Percentiles rank a stretch among this genome's conserved stretches.
These are phyloP conservation scores for Heritiera littoralis DNA, from an alignment of 345 rosid genomes.

Conservation along the genomic window DNA sequence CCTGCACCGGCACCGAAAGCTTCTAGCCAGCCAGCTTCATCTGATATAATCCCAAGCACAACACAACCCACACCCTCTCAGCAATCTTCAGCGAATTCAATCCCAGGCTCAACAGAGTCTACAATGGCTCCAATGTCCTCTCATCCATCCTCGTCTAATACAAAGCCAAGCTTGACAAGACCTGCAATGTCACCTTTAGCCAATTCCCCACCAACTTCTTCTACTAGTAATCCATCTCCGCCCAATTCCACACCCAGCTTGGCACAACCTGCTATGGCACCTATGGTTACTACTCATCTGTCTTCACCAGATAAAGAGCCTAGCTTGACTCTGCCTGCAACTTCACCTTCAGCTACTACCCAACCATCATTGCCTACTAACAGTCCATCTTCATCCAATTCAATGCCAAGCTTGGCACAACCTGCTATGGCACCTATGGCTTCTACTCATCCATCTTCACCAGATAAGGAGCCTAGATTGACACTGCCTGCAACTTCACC, in stretches of 20 bases:
- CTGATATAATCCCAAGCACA: not conserved
- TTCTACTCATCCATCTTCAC: not conserved
- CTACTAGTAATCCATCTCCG: not conserved
- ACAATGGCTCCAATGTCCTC: not conserved
- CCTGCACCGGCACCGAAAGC: not conserved
- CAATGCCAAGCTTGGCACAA: not conserved
- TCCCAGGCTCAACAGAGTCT: not conserved
- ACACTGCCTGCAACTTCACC: not conserved
- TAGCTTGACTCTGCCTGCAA: not conserved
- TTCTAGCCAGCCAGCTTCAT: conserved; percentile 2
- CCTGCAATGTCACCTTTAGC: not conserved
- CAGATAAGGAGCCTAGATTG: not conserved
- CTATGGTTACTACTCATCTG: not conserved
- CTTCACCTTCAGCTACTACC: not conserved
- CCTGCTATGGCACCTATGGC: not conserved
- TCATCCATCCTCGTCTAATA: not conserved
- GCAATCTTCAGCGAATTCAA: not conserved
- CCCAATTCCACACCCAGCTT: not conserved
- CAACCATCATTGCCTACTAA: not conserved
- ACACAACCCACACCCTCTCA: not conserved
- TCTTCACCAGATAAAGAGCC: not conserved
- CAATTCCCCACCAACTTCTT: not conserved
- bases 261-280: not conserved
- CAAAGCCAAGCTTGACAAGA: not conserved
- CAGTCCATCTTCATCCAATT: not conserved